Base-by-base conservation (phyloP, 2,329 filamentous ascomycete species). In the Paracoccidioides lutzii region DNA sequence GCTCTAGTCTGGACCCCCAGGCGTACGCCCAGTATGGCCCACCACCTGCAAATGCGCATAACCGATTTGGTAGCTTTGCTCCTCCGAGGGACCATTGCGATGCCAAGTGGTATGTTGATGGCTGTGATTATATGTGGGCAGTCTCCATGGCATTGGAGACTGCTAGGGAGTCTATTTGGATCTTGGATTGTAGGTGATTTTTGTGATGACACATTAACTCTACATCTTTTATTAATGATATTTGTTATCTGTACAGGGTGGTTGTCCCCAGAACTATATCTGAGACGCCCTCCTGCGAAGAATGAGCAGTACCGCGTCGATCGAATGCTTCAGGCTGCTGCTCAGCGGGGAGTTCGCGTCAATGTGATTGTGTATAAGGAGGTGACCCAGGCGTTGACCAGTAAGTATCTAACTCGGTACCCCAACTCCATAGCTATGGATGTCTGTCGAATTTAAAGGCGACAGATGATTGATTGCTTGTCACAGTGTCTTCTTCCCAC, bases 91-190 rank as follows among this genome's bases (percentile, higher is more conserved):
- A 91, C 9, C 86, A 84, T 33, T 96, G 97, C 69, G 78, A 87
- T 57, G 78, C 93, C 67, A 97, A 97, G 75, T 98, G 91, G 90
- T 97, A 96, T 71, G 88, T 97, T 9, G 93, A 97, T 67, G 93
- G 90, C 3, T 79, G 90, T 59, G 87, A 97, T 72, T 98, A 98
- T 71, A 94, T 93, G 69, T 95, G 90, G 84, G 85, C 93, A 15
- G 90, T 98, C 9, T 94, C 90, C 0, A 82, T 85, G 38, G 91
- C 90, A 0, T 77, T 97, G n/a, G 90, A 97, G 60, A 79, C 84
- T 58, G 93, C 93, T 41, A 87, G 87, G 65, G 91, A 97, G 72
- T 85, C 86, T 48, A 96, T 98, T 63, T 98, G 97, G 71, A 94
- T 98, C 61, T 86, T 79, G 58, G 93, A 97, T 66, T 98, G 60